These are phyloP conservation scores for Termitomyces titanicus DNA, from an alignment of 768 basidiomycete species.

Conservation along the genomic window DNA sequence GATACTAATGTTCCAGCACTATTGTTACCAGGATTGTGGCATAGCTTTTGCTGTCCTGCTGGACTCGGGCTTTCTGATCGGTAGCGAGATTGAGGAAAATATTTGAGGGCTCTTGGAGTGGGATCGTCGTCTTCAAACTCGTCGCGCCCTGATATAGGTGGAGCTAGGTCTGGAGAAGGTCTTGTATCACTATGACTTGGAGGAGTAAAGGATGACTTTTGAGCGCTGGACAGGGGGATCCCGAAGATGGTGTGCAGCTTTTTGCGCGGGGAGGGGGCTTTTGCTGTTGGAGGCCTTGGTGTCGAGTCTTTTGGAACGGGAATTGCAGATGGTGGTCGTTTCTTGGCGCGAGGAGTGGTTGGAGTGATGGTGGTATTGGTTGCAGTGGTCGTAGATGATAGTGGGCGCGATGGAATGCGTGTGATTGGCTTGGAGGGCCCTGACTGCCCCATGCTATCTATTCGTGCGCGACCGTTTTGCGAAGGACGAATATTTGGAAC, in stretches of 20 bases:
- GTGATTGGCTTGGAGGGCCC: constrained; percentile 42
- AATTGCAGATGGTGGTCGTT: constrained; percentile 22
- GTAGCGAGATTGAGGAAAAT: constrained; percentile 17
- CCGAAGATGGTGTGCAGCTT: constrained; percentile 46
- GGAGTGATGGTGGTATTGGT: constrained; percentile 62
- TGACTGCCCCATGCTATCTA: constrained; percentile 19
- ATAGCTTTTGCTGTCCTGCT: constrained; percentile 18
- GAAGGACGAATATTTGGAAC: constrained; percentile 19
- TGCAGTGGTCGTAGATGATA: constrained; percentile 62
- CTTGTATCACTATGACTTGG: constrained; percentile 28
- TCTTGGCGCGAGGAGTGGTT: constrained; percentile 42
- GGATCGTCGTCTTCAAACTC: constrained; percentile 21
- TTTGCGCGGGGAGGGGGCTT: constrained; percentile 33
- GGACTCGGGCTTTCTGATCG: constrained; percentile 30
- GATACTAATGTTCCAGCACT: constrained; percentile 22
- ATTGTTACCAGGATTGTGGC: constrained; percentile 16
- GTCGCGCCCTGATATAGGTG: constrained; percentile 10
- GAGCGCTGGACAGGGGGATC: constrained; percentile 33
- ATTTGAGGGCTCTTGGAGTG: constrained; percentile 26
- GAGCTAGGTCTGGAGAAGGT: constrained; percentile 18
- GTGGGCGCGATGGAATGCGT: constrained; percentile 54
- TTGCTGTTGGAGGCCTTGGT: constrained; percentile 28
- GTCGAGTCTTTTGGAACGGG: constrained; percentile 20
- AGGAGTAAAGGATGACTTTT: constrained; percentile 35
- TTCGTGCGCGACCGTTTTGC: constrained; percentile 8